phyloP scores from a whole-genome alignment of 2,329 filamentous ascomycete species.

The Botrytis galanthina region DNA sequence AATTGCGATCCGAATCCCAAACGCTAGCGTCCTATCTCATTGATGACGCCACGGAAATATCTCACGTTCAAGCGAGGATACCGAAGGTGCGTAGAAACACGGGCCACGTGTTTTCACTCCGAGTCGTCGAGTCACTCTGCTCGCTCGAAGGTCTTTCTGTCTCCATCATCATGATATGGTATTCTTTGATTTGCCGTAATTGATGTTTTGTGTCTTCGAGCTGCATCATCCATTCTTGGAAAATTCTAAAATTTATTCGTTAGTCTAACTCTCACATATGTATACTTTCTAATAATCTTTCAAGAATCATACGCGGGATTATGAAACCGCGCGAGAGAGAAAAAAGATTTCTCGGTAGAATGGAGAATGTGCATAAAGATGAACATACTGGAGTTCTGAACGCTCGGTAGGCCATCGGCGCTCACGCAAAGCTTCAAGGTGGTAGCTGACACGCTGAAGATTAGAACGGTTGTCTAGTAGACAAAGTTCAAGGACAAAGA shows the following conservation, averaged over 20 bases:
- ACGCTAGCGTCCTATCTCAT: background rate
- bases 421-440: background rate
- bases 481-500: background rate
- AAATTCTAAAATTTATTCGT: background rate
- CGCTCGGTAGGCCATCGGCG: background rate
- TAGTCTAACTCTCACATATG: background rate
- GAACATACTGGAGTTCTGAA: background rate
- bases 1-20: background rate
- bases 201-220: background rate
- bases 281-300: accelerated
- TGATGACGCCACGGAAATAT: background rate
- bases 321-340: background rate
- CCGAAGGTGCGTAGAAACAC: background rate
- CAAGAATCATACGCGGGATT: background rate
- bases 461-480: background rate
- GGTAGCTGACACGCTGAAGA: background rate
- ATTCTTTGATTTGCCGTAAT: background rate
- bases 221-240: background rate
- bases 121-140: background rate
- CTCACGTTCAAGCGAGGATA: background rate
- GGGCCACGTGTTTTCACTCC: background rate
- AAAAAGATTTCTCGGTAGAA: background rate
- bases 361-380: background rate
- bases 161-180: background rate
- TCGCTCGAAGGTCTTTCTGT: background rate